These are phyloP conservation scores for Dipteronia dyeriana DNA, from an alignment of 345 rosid genomes.

Conservation along the genomic window DNA sequence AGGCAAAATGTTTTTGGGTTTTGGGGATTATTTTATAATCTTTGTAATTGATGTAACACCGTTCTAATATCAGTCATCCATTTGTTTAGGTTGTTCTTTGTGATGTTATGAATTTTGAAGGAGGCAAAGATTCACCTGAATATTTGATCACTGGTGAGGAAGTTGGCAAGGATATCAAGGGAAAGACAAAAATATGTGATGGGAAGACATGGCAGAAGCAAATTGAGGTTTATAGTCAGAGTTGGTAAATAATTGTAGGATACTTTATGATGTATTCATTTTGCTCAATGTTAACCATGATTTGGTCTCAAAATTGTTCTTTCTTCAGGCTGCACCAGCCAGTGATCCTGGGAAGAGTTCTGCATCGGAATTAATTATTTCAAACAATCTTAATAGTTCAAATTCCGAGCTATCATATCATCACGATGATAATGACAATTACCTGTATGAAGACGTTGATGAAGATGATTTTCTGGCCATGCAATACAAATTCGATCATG, in stretches of 20 bases:
- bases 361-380: constrained; percentile 28
- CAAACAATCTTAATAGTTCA: constrained; percentile 29
- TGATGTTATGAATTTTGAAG: constrained; percentile 34
- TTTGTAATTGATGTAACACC: not conserved
- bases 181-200: constrained; percentile 36
- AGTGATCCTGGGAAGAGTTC: constrained; percentile 35
- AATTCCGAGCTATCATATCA: constrained; percentile 37
- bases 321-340: constrained; percentile 39
- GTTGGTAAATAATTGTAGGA: not conserved
- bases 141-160: constrained; percentile 24
- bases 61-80: not conserved
- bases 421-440: constrained; percentile 38
- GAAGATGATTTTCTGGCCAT: constrained; percentile 37
- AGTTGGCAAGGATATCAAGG: constrained; percentile 30
- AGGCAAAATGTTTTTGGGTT: constrained; percentile 7
- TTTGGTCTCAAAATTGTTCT: constrained; percentile 2
- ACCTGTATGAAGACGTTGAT: constrained; percentile 18
- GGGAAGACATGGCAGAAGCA: constrained; percentile 20
- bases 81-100: constrained; percentile 28
- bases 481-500: constrained; percentile 52
- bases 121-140: constrained; percentile 21
- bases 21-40: not conserved
- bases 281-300: not conserved
- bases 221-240: constrained; percentile 24
- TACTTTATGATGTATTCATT: not conserved